Evolutionary conservation across 1,284 basidiomycete genomes (phyloP).

Genomic region (Boletellus sp.): DNA sequence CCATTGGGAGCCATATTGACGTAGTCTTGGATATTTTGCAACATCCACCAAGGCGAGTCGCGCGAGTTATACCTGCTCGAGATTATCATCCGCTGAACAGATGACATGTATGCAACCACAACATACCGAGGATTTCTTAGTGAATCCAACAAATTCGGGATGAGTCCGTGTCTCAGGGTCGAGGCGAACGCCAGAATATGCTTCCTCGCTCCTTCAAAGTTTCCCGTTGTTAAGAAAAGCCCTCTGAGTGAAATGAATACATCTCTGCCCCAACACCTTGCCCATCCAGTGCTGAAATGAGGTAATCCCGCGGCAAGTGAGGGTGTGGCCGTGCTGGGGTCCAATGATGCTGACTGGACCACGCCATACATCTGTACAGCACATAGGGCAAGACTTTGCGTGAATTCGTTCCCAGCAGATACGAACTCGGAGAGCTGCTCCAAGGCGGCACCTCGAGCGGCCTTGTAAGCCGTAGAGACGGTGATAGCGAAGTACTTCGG

Average conservation of each 20-base stretch:
- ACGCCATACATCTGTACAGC: constrained; percentile 90
- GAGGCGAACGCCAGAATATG: constrained; percentile 91
- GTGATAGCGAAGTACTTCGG: constrained; percentile 93
- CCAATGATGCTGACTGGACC: constrained; percentile 84
- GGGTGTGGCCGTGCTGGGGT: constrained; percentile 65
- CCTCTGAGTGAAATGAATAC: constrained; percentile 93
- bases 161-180: constrained; percentile 83
- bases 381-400: constrained; percentile 82
- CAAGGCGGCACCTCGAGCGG: constrained; percentile 73
- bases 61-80: constrained; percentile 78
- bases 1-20: constrained; percentile 83
- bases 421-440: constrained; percentile 88
- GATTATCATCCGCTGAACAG: neutral
- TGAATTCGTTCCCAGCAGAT: constrained; percentile 80
- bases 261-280: constrained; percentile 95
- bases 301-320: constrained; percentile 92
- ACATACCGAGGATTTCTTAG: constrained; percentile 74
- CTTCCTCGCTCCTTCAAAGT: constrained; percentile 78
- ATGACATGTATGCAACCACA: constrained; percentile 8
- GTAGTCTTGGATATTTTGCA: constrained; percentile 98
- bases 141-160: constrained; percentile 91
- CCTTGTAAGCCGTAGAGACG: constrained; percentile 87
- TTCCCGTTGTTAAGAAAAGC: constrained; percentile 88
- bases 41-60: constrained; percentile 97
- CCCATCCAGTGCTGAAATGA: constrained; percentile 89